These are phyloP conservation scores for Cercospora sojina DNA, from an alignment of 2,329 filamentous ascomycete species.

Conservation along the genomic window DNA sequence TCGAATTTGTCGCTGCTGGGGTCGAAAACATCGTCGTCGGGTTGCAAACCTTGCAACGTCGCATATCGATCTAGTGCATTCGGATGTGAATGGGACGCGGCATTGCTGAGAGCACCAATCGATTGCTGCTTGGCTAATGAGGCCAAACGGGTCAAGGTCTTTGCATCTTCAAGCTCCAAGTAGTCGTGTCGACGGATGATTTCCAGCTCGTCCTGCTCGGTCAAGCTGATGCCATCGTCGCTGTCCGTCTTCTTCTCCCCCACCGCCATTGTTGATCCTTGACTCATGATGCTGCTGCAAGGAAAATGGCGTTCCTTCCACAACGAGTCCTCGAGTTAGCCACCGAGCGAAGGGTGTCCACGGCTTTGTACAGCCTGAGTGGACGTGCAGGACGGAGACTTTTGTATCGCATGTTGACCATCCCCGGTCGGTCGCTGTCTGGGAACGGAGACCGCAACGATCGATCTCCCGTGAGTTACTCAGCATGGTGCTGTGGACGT, in stretches of 20 bases:
- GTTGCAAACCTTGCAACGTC: background rate
- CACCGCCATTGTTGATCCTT: background rate
- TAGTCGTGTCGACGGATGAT: background rate
- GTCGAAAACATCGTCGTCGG: conserved; percentile 7
- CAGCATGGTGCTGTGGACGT: background rate
- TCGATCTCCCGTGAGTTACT: background rate
- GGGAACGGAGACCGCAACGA: background rate
- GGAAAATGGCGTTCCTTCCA: background rate
- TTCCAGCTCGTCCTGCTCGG: background rate
- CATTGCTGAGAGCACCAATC: background rate
- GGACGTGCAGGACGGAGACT: background rate
- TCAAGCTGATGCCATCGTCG: background rate
- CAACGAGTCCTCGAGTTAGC: background rate
- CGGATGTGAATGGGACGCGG: background rate
- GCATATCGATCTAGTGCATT: conserved; percentile 6
- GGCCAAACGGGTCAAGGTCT: conserved; percentile 2
- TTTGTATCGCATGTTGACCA: background rate
- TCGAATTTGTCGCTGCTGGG: conserved; percentile 9
- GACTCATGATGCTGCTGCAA: background rate
- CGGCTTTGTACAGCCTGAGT: background rate
- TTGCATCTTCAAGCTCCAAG: conserved; percentile 4
- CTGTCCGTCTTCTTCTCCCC: background rate
- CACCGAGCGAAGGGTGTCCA: background rate
- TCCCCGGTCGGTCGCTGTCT: background rate
- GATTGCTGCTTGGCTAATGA: background rate